Base-by-base conservation (phyloP, 352 stramenopile species). In the Phytophthora megakarya region DNA sequence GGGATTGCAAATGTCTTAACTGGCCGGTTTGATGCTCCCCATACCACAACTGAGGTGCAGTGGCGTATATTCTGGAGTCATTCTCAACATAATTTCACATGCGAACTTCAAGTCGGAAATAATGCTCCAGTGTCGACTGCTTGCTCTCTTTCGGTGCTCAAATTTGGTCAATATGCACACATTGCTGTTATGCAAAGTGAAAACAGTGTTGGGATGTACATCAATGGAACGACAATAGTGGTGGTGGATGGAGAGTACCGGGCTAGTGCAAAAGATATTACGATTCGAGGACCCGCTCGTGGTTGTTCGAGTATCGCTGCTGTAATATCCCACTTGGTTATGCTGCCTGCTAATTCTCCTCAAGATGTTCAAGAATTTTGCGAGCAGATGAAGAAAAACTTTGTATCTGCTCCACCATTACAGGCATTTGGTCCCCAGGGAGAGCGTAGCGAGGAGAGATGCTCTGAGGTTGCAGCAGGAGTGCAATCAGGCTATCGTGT, bases 401-500 rank as follows among this genome's bases (percentile, higher is more conserved):
- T 76, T 43, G 76, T 93, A 8, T 72, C 56, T 30, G 72, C 72
- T 39, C 70, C 75, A 22, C 76, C 80, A 4, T 65, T 93, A 1
- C 50, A 59, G 44, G 72, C 76, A 15, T 88, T 76, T 64, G 70
- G 71, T 5, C 16, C 62, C 0, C 53, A 74, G 21, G 81, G 81
- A 19, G 35, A 61, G 16, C 39, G 47, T 21, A 38, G 30, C 4
- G 75, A 64, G 28, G 67, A 77, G 37, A 60, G 19, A 3, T 91
- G 78, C 26, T 30, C 15, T 5, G 58, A 80, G 11, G 46, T 59
- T 44, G 65, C 52, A 43, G 83, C 78, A 13, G 60, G 19, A 9
- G 50, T 66, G 3, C 70, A 90, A 48, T 81, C 72, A 9, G 73
- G 71, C 3, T 92, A 81, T 68, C 74, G 78, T 22, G 75, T 92